phyloP scores from a whole-genome alignment of 2,329 filamentous ascomycete genomes.

The Emmonsiellopsis sp. region DNA sequence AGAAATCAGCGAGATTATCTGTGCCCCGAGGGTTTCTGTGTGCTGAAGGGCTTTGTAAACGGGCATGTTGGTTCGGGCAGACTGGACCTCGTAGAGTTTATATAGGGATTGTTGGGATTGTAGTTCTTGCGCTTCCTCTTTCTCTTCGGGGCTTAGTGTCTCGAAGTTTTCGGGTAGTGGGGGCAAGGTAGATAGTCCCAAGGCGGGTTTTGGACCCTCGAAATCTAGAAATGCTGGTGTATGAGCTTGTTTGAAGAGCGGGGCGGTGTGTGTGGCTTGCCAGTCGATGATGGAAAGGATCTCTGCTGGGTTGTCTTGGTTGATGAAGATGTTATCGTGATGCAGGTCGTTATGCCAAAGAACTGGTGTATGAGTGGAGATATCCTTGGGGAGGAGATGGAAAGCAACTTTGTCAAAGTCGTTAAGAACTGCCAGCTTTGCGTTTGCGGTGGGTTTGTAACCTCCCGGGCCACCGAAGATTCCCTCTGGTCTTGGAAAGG shows the following conservation, averaged over 20 bases:
- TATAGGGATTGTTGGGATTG: constrained; percentile 1
- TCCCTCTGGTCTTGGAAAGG: constrained; percentile 1
- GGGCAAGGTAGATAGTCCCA: not conserved
- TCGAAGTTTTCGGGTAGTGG: constrained; percentile 2
- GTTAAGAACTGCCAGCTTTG: not conserved
- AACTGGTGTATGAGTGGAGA: not conserved
- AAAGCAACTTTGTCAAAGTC: constrained; percentile 3
- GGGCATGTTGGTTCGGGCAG: not conserved
- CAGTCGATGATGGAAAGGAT: constrained; percentile 30
- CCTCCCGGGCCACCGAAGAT: constrained; percentile 2
- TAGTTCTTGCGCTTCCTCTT: constrained; percentile 1
- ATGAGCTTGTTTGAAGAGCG: constrained; percentile 17
- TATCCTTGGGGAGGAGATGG: constrained; percentile 3
- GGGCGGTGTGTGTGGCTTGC: constrained; percentile 25
- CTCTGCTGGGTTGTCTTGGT: constrained; percentile 21
- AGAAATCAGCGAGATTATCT: constrained; percentile 3
- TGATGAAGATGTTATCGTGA: constrained; percentile 4
- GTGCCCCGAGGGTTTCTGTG: not conserved
- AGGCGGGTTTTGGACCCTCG: not conserved
- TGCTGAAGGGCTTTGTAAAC: constrained; percentile 4
- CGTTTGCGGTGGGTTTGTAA: constrained; percentile 2
- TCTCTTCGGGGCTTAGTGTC: not conserved
- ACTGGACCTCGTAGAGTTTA: constrained; percentile 6
- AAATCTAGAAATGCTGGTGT: constrained; percentile 1
- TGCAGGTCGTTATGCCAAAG: constrained; percentile 6